Evolutionary conservation across 202 grass and related monocot genomes (phyloP).

Genomic region (Panicum virgatum): DNA sequence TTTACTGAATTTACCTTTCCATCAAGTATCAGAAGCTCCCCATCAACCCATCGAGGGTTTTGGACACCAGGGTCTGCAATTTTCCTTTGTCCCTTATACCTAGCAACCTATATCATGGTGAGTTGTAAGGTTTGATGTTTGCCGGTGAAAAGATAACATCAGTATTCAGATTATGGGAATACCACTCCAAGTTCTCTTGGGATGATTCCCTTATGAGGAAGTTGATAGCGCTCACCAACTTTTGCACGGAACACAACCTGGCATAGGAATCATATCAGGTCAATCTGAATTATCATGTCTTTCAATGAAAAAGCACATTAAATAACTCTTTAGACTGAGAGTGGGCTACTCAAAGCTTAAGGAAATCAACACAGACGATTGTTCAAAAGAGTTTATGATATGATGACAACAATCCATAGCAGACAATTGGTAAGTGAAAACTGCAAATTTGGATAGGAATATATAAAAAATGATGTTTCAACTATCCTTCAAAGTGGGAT

Average conservation of each 20-base stretch:
- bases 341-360: conserved; percentile 10
- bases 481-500: neutral
- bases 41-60: conserved; percentile 88
- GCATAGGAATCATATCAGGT: conserved; percentile 23
- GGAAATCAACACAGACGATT: neutral
- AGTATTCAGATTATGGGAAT: conserved; percentile 29
- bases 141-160: conserved; percentile 26
- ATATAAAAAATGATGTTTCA: conserved; percentile 22
- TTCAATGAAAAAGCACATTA: conserved; percentile 6
- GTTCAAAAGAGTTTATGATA: neutral
- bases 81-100: conserved; percentile 83
- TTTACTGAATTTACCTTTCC: conserved; percentile 70
- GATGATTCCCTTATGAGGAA: conserved; percentile 94
- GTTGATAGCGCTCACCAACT: conserved; percentile 76
- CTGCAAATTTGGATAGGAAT: conserved; percentile 21
- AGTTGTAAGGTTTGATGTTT: conserved; percentile 29
- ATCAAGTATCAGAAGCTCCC: conserved; percentile 89
- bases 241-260: conserved; percentile 92
- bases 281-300: neutral
- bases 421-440: neutral
- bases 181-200: conserved; percentile 99
- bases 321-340: conserved; percentile 10
- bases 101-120: conserved; percentile 66
- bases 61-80: conserved; percentile 70
- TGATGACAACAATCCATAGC: conserved; percentile 5